Conservation (phyloP, 441 rosid species). For the Populus hybrid region DNA sequence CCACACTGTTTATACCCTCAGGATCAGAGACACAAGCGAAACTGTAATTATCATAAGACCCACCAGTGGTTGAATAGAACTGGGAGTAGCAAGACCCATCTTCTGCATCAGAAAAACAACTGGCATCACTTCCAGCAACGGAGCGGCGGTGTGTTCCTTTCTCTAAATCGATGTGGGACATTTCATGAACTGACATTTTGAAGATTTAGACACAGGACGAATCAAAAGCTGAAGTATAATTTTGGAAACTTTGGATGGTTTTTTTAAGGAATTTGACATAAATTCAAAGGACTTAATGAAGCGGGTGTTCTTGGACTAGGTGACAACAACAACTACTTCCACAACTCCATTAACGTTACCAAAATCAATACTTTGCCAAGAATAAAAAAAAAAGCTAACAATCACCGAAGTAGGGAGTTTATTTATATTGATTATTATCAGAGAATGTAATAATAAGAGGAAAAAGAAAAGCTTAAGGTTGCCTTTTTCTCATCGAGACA, state of each 20-base stretch:
- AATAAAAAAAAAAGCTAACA: background rate
- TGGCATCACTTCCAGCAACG: conserved; percentile 32
- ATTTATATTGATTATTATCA: background rate
- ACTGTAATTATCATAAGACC: conserved; percentile 57
- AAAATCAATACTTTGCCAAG: conserved; percentile 8
- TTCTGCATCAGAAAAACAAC: conserved; percentile 82
- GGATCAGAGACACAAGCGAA: conserved; percentile 42
- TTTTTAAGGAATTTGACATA: background rate
- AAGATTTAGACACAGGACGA: background rate
- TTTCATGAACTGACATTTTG: conserved; percentile 35
- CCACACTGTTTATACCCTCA: conserved; percentile 29
- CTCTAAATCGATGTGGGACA: conserved; percentile 66
- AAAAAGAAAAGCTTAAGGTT: background rate
- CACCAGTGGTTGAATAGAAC: conserved; percentile 74
- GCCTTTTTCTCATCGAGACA: background rate
- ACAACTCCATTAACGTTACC: conserved; percentile 33
- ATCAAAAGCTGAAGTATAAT: no score
- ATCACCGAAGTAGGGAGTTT: background rate
- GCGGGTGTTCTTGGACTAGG: conserved; percentile 34
- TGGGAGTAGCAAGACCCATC: conserved; percentile 79
- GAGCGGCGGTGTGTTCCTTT: conserved; percentile 43
- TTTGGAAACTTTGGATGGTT: background rate
- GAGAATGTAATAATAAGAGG: background rate
- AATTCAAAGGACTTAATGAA: conserved; percentile 25
- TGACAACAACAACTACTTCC: conserved; percentile 6